Percentiles rank a stretch among this genome's conserved stretches.
phyloP scores from a whole-genome alignment of 108 stramenopile genomes.

The Seminavis robusta region DNA sequence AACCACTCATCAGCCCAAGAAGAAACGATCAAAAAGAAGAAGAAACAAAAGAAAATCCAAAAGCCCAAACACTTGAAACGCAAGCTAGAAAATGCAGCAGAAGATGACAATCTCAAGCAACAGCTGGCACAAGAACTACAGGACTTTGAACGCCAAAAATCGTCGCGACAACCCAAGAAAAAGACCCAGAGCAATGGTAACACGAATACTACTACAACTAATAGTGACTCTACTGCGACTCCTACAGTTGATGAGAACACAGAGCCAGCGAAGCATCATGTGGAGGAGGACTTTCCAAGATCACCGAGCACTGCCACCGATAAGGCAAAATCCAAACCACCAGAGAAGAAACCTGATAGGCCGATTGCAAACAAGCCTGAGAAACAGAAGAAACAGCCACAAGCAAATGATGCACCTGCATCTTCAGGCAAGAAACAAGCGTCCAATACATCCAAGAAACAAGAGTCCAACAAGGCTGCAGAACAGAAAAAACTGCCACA shows the following conservation, averaged over 20 bases:
- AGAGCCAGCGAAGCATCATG: background rate
- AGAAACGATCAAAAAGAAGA: background rate
- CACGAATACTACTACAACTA: background rate
- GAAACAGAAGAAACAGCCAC: too few species aligned
- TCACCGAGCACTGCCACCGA: too few species aligned
- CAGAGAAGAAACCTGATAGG: too few species aligned
- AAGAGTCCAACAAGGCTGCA: too few species aligned
- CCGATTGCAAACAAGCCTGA: too few species aligned
- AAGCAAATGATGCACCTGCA: too few species aligned
- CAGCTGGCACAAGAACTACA: constrained; percentile 27
- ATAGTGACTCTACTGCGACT: background rate
- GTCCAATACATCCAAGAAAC: background rate
- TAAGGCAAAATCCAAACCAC: background rate
- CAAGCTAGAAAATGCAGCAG: constrained; percentile 56
- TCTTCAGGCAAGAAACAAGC: background rate
- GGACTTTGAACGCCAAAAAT: constrained; percentile 34
- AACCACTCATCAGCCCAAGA: constrained; percentile 1
- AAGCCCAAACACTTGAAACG: constrained; percentile 87
- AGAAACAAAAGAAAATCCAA: constrained; percentile 41
- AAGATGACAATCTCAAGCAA: constrained; percentile 16
- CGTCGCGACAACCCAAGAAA: background rate
- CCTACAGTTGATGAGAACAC: background rate
- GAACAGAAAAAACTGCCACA: too few species aligned
- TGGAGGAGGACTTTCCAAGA: too few species aligned
- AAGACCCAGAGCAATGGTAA: background rate